Base-by-base conservation (phyloP, 768 basidiomycete genomes). In the Pisolithus orientalis region DNA sequence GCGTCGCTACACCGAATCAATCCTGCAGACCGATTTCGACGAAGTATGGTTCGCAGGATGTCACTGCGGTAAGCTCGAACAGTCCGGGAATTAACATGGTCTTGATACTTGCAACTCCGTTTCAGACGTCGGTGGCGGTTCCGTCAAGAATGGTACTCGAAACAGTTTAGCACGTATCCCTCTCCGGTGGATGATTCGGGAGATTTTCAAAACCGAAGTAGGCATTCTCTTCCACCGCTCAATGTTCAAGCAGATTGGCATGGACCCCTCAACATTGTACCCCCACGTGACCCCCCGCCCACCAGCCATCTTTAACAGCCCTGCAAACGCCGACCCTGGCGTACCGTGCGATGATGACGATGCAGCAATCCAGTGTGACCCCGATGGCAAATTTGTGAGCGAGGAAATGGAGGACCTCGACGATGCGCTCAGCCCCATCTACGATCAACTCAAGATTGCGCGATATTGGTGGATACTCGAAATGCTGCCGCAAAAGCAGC, bases 41-140 rank as follows among this genome's bases (percentile, higher is more conserved):
- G 87, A 91, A 57, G 89, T 91, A 1, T 90, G 89, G 88, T 91
- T 90, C 58, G 66, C 86, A 4, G 88, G 88, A 0, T 80, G 77
- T 58, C 87, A 90, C 57, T 79, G 79, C 44, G 86, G 87, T 86
- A 57, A 28, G 75, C 38, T 34, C 34, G 34, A 24, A 3, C 29
- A 14, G 14, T 24, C 21, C 5, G 42, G 45, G 44, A 21, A 2
- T 24, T 8, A 27, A 14, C 17, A 1, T 46, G 34, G 13, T 45
- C 50, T 52, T 31, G 44, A 27, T 38, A 13, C 43, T 45, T 24
- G 44, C 38, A n/a, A 16, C 29, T 45, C 29, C 31, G 7, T 34
- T 37, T 16, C 47, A 87, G 87, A 90, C 57, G 77, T 91, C 17
- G 89, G 90, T 1, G 89, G 89, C 17, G 87, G 86, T 3, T 80